Evolutionary conservation across 768 basidiomycete genomes (phyloP).

Genomic region (Boletales sp.): DNA sequence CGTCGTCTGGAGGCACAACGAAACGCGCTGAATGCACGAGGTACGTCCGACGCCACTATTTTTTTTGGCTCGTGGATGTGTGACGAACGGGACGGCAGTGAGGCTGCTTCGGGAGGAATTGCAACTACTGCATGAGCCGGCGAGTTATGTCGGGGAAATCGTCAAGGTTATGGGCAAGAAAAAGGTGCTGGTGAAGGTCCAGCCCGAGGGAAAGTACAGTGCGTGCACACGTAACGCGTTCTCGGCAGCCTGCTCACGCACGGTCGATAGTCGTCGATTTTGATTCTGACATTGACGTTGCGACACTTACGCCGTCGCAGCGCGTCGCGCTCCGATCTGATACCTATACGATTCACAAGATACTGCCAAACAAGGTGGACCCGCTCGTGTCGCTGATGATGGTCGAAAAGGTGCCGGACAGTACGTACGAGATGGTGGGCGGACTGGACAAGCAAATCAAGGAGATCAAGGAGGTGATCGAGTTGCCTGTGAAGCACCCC

Average conservation of each 20-base stretch:
- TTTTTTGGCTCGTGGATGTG: not conserved
- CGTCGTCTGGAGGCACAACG: slow-evolving; percentile 94
- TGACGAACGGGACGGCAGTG: slow-evolving; percentile 45
- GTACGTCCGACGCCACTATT: slow-evolving; percentile 37
- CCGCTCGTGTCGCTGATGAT: slow-evolving; percentile 99
- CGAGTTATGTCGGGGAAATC: slow-evolving; percentile 96
- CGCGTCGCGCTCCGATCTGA: slow-evolving; percentile 96
- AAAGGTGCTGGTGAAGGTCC: slow-evolving; percentile 96
- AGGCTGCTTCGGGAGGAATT: slow-evolving; percentile 88
- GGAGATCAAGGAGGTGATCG: slow-evolving; percentile 99
- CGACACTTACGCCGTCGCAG: slow-evolving; percentile 74
- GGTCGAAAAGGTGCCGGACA: slow-evolving; percentile 99
- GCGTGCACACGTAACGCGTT: slow-evolving; percentile 31
- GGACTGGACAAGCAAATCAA: slow-evolving; percentile 98
- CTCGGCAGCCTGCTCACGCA: not conserved
- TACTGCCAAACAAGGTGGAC: slow-evolving; percentile 96
- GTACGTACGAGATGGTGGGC: slow-evolving; percentile 99
- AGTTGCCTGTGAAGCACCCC: slow-evolving; percentile 95
- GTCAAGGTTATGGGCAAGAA: slow-evolving; percentile 99
- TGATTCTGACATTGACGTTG: slow-evolving; percentile 80
- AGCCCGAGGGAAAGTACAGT: slow-evolving; percentile 99
- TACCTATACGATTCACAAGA: slow-evolving; percentile 94
- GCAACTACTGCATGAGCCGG: slow-evolving; percentile 90
- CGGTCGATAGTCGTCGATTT: slow-evolving; percentile 79
- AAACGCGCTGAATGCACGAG: slow-evolving; percentile 94